phyloP scores from a whole-genome alignment of 176 grass and related monocot species.

The Carex parvula region DNA sequence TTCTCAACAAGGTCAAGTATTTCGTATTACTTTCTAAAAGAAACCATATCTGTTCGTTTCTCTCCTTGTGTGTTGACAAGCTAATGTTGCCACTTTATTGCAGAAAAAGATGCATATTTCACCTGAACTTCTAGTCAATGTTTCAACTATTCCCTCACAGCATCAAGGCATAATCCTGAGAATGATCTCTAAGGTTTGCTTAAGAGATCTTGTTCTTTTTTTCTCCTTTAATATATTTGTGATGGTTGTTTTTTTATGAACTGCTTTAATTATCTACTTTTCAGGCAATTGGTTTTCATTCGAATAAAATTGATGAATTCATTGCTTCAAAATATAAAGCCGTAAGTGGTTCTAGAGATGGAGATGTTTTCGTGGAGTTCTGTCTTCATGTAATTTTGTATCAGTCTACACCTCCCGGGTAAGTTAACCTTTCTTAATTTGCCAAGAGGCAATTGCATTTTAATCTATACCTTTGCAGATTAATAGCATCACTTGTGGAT shows the following conservation, averaged over 20 bases:
- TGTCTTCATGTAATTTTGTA: constrained; percentile 82
- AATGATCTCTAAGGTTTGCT: constrained; percentile 68
- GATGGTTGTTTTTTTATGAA: constrained; percentile 6
- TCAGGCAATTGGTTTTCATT: constrained; percentile 75
- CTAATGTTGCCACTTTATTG: constrained; percentile 13
- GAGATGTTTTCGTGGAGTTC: constrained; percentile 67
- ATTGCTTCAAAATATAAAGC: constrained; percentile 60
- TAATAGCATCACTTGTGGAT: not conserved
- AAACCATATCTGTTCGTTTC: not conserved
- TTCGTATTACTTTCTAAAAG: not conserved
- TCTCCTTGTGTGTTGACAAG: constrained; percentile 16
- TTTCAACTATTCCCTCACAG: constrained; percentile 63
- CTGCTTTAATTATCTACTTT: constrained; percentile 22
- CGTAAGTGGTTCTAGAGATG: constrained; percentile 55
- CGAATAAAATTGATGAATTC: constrained; percentile 50
- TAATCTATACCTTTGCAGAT: constrained; percentile 8
- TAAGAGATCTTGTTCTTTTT: not conserved
- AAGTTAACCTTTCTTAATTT: constrained; percentile 32
- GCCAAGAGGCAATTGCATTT: not conserved
- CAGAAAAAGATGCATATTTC: constrained; percentile 71
- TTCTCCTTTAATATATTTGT: not conserved
- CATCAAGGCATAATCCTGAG: constrained; percentile 90
- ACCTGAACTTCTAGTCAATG: constrained; percentile 70
- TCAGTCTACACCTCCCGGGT: constrained; percentile 64
- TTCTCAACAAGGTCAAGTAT: not conserved